Base-by-base conservation (phyloP, 2,329 filamentous ascomycete species). In the Bimuria novae-zelandiae region DNA sequence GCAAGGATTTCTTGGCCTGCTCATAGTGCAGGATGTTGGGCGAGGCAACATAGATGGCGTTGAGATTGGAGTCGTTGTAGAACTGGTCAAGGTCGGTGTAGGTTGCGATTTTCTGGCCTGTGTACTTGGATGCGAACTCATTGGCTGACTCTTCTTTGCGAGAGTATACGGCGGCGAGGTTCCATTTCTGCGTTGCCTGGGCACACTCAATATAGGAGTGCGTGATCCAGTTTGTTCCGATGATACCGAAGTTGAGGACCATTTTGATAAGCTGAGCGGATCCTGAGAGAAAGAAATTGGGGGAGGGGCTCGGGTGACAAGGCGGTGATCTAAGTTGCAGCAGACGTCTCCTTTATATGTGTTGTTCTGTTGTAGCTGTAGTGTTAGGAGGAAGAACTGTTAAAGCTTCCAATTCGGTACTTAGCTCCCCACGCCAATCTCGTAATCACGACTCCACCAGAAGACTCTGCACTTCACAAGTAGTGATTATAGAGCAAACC, bases 171-270 rank as follows among this genome's bases (percentile, higher is more conserved):
- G 77, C 75, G 6, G 66, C 56, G 23, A 81, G 74, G 30, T 69
- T 69, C 75, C 76, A 81, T 67, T 74, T 68, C 17, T 64, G 62
- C 2, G 76, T 76, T 32, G 77, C 71, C 25, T 77, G 71, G 11
- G 78, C 76, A 17, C 70, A 73, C 12, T 69, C 60, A 62, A 80
- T 73, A 66, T 74, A 81, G 8, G 76, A 77, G 56, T 77, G 74
- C 3, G 78, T 80, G 63, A 81, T 81, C 79, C 79, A 81, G 63
- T 68, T 71, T 17, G 77, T 79, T 59, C 78, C 78, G 52, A 80
- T 77, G 52, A 75, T 74, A 48, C 70, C 78, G 62, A 79, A 78
- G 42, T 69, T 75, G 64, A 80, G 71, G 62, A 65, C 69, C 41
- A 52, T 64, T 59, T 22, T 27, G 42, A 25, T 10, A 22, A 12